Base-by-base conservation (phyloP, 2,329 filamentous ascomycete genomes). In the Hypoxylon sp. region DNA sequence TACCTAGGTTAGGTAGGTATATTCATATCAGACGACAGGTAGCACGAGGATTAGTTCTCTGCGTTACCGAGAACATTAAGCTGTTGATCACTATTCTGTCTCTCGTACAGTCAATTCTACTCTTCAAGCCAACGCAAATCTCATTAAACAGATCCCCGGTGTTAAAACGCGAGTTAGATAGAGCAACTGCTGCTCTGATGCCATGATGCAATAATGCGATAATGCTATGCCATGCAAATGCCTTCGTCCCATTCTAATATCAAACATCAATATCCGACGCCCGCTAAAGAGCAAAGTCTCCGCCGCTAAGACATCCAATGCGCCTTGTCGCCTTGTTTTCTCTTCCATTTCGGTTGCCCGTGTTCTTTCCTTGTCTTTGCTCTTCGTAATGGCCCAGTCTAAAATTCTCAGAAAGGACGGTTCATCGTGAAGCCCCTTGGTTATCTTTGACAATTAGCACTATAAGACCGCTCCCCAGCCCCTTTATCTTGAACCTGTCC, bases 321-420 rank as follows among this genome's bases (percentile, higher is more conserved):
- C 40, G 32, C 54, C 54, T 45, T n/a, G 30, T 46, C 53, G 49
- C 32, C 54, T 32, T n/a, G n/a, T n/a, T 53, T 59, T 49, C n/a
- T 46, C 12, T 45, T 22, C 14, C 36, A 33, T 16, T 42, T 60
- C 57, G 65, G 65, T 67, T 65, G 65, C 65, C 65, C 65, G 65
- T 61, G 22, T 55, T 11, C 24, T 40, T 26, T 56, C 36, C 38
- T 38, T 48, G 38, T 44, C 46, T 32, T 40, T 8, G 18, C 26
- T 38, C 11, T 14, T 57, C 22, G 14, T 32, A 18, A 11, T 33
- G 48, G 52, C 32, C 60, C 50, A 54, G 33, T 52, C 22, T 33
- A 45, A n/a, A 16, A 7, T 16, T 3, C 26, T 14, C 12, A 11
- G 16, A 20, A 54, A 42, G 33, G 6, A 52, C 24, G 12, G 26